A percentile compares a stretch with the other conserved stretches of the same genome.
phyloP scores from a whole-genome alignment of 192 early-diverging fungal species.

The Coemansia sp. region DNA sequence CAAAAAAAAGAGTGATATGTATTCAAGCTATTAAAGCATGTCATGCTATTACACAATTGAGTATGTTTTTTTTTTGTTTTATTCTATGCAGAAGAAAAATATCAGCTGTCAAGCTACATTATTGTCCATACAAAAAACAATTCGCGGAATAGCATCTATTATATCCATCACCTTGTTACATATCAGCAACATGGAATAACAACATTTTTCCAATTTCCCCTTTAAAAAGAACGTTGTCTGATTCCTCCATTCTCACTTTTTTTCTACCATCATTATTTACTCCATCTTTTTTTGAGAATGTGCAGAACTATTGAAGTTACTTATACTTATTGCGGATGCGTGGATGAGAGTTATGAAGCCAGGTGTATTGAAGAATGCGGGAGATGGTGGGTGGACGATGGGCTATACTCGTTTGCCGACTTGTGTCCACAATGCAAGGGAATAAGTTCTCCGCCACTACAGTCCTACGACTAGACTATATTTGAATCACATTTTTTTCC shows the following conservation, averaged over 20 bases:
- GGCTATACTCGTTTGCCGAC: not conserved
- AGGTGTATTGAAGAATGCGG: not conserved
- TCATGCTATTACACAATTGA: too few species aligned
- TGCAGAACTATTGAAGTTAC: not conserved
- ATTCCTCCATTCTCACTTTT: too few species aligned
- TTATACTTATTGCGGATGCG: not conserved
- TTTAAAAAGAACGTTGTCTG: not conserved
- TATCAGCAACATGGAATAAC: too few species aligned
- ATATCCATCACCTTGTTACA: too few species aligned
- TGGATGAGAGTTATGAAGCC: not conserved
- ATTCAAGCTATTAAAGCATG: too few species aligned
- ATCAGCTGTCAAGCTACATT: too few species aligned
- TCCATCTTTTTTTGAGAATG: not conserved
- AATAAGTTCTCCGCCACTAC: not conserved
- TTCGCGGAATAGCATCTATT: too few species aligned
- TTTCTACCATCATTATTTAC: too few species aligned
- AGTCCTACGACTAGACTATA: not conserved
- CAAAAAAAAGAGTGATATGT: too few species aligned
- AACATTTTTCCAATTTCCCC: too few species aligned
- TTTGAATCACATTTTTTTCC: too few species aligned
- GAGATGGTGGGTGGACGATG: not conserved
- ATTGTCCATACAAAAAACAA: too few species aligned
- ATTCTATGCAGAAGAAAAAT: not conserved
- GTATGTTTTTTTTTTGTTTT: not conserved
- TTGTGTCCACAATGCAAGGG: conserved; percentile 2